Evolutionary conservation across 2,329 filamentous ascomycete genomes (phyloP).

Genomic region (Colletotrichum sp.): DNA sequence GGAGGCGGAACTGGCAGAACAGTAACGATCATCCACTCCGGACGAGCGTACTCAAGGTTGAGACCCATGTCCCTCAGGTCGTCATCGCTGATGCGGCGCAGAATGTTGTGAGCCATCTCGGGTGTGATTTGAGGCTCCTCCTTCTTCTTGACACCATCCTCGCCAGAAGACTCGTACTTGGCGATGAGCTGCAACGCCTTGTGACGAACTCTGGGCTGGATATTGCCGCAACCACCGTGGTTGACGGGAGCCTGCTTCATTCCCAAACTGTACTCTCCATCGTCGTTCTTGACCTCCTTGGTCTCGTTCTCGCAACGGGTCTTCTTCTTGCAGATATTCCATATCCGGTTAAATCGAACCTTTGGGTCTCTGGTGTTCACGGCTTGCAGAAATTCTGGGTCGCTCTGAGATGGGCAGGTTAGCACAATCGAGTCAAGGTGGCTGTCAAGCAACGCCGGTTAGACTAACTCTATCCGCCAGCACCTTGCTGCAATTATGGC

Average conservation of each 20-base stretch:
- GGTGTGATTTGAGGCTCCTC: constrained; percentile 86
- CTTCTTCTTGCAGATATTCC: constrained; percentile 91
- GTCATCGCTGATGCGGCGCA: constrained; percentile 81
- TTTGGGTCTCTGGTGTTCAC: constrained; percentile 90
- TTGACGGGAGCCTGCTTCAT: constrained; percentile 63
- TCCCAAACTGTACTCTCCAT: constrained; percentile 65
- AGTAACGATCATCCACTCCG: constrained; percentile 98
- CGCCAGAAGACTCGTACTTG: constrained; percentile 76
- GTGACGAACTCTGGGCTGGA: constrained; percentile 86
- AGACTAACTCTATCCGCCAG: constrained; percentile 97
- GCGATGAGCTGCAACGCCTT: constrained; percentile 83
- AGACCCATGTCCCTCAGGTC: constrained; percentile 89
- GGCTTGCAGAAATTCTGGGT: constrained; percentile 82
- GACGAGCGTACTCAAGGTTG: constrained; percentile 92
- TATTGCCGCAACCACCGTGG: constrained; percentile 94
- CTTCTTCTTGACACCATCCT: constrained; percentile 73
- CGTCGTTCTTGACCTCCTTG: constrained; percentile 72
- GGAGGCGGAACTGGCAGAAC: constrained; percentile 95
- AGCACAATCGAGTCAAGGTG: constrained; percentile 62
- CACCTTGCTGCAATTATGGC: constrained; percentile 98
- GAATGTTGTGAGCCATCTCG: constrained; percentile 83
- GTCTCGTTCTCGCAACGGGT: constrained; percentile 82
- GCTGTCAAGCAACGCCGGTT: constrained; percentile 57
- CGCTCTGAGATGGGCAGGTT: constrained; percentile 71
- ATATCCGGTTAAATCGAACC: constrained; percentile 89